Conservation (phyloP, 371 early-diverging fungal species). For the Mortierella sp. region DNA sequence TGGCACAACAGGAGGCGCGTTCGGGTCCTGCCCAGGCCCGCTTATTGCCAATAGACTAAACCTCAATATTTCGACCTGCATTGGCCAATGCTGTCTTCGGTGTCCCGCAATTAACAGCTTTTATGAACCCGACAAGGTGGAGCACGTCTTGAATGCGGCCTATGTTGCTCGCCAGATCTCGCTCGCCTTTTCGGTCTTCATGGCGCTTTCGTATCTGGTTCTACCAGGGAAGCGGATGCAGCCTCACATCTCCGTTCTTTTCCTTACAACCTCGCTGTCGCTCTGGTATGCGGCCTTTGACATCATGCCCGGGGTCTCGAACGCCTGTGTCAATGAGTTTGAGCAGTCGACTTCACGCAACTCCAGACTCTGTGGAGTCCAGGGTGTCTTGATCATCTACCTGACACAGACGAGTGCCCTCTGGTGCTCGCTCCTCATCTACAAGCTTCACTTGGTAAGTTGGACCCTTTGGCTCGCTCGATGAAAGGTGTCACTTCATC, state of each 20-base stretch:
- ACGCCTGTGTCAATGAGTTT: conserved; percentile 39
- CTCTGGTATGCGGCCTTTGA: conserved; percentile 52
- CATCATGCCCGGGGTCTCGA: conserved; percentile 45
- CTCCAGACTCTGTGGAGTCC: conserved; percentile 55
- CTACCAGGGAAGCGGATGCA: conserved; percentile 60
- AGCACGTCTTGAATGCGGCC: conserved; percentile 16
- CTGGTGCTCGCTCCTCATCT: conserved; percentile 48
- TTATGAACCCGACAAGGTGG: conserved; percentile 25
- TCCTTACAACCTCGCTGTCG: conserved; percentile 52
- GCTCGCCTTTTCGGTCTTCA: conserved; percentile 42
- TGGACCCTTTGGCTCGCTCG: not conserved
- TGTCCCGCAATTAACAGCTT: conserved; percentile 39
- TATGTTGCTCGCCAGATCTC: conserved; percentile 49
- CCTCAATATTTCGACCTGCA: conserved; percentile 30
- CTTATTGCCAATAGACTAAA: conserved; percentile 24
- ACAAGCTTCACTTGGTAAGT: conserved; percentile 48
- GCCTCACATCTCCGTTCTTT: conserved; percentile 61
- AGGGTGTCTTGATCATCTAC: conserved; percentile 48
- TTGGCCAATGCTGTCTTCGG: conserved; percentile 23
- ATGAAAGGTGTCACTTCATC: too few relatives aligned
- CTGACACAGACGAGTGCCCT: conserved; percentile 39
- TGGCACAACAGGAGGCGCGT: not conserved
- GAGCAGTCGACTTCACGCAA: conserved; percentile 47
- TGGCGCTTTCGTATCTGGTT: conserved; percentile 55
- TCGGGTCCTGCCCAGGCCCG: conserved; percentile 20